A percentile compares a stretch with the other conserved stretches of the same genome.
These are phyloP conservation scores for Cyberlindnera sargentensis DNA, from an alignment of 805 yeast genomes.

Conservation along the genomic window DNA sequence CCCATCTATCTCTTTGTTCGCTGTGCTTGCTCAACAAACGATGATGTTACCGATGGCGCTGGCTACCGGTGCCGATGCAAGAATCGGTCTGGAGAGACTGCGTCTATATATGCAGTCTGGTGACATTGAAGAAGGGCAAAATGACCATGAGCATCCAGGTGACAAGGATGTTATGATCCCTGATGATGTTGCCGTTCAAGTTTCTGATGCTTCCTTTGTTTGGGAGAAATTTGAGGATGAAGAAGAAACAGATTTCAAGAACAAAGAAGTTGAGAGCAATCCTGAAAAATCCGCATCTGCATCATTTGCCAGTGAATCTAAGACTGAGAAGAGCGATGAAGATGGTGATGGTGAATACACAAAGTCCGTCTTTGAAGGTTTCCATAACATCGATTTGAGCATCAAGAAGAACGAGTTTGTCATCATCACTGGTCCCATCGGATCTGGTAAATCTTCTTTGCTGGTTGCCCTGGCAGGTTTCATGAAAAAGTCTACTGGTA, in stretches of 20 bases:
- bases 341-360: constrained; percentile 4
- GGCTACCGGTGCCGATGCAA: constrained; percentile 56
- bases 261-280: constrained; percentile 6
- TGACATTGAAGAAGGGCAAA: constrained; percentile 23
- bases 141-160: constrained; percentile 18
- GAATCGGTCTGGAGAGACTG: constrained; percentile 47
- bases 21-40: constrained; percentile 50
- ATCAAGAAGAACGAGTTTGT: constrained; percentile 63
- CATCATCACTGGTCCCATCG: constrained; percentile 73
- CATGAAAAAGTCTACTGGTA: constrained; percentile 52
- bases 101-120: constrained; percentile 36
- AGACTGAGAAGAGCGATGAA: constrained; percentile 1
- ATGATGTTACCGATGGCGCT: constrained; percentile 62
- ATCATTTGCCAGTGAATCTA: background rate
- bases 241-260: constrained; percentile 21
- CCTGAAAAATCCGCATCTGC: constrained; percentile 11
- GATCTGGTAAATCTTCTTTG: constrained; percentile 75
- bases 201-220: constrained; percentile 31
- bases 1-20: constrained; percentile 65
- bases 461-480: constrained; percentile 65
- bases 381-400: constrained; percentile 40
- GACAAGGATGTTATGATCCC: constrained; percentile 39
- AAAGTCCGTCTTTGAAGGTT: constrained; percentile 32
- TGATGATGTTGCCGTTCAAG: constrained; percentile 40
- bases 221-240: constrained; percentile 53